Percentiles rank a stretch among this genome's conserved stretches.
Evolutionary conservation across 768 basidiomycete species (phyloP).

Genomic region (Tubosaeta sp.): DNA sequence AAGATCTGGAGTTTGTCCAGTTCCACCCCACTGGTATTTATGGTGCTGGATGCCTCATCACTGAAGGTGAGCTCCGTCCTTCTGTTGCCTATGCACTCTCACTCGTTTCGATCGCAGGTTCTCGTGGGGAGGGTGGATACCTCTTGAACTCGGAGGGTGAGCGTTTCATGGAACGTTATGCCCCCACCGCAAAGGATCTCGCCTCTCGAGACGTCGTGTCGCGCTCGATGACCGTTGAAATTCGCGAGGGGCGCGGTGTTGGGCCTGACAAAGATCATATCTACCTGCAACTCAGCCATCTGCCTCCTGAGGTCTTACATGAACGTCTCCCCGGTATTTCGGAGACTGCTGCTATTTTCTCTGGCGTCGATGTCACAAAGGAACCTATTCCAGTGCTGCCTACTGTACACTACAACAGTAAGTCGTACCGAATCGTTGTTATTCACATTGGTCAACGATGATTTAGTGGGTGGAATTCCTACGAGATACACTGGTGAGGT

Average conservation of each 20-base stretch:
- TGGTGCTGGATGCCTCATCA: slow-evolving; percentile 98
- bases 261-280: slow-evolving; percentile 98
- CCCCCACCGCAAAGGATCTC: slow-evolving; percentile 98
- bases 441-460: slow-evolving; percentile 12
- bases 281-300: slow-evolving; percentile 93
- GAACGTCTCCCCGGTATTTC: slow-evolving; percentile 99
- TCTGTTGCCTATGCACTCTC: background rate
- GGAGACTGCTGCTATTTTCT: slow-evolving; percentile 98
- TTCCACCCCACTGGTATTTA: slow-evolving; percentile 99
- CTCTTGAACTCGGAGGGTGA: slow-evolving; percentile 97
- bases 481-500: slow-evolving; percentile 98
- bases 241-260: slow-evolving; percentile 98
- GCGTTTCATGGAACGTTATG: slow-evolving; percentile 99
- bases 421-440: slow-evolving; percentile 29
- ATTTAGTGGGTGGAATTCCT: slow-evolving; percentile 95
- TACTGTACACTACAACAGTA: slow-evolving; percentile 98
- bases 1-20: slow-evolving; percentile 99
- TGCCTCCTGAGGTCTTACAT: slow-evolving; percentile 92
- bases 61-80: slow-evolving; percentile 63
- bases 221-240: slow-evolving; percentile 98
- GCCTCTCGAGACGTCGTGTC: slow-evolving; percentile 99
- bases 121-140: slow-evolving; percentile 99
- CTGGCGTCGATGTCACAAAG: slow-evolving; percentile 99
- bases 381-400: slow-evolving; percentile 98
- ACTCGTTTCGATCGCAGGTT: slow-evolving; percentile 48